Conservation (phyloP, 2,329 filamentous ascomycete species). For the Colletotrichum coccodes region DNA sequence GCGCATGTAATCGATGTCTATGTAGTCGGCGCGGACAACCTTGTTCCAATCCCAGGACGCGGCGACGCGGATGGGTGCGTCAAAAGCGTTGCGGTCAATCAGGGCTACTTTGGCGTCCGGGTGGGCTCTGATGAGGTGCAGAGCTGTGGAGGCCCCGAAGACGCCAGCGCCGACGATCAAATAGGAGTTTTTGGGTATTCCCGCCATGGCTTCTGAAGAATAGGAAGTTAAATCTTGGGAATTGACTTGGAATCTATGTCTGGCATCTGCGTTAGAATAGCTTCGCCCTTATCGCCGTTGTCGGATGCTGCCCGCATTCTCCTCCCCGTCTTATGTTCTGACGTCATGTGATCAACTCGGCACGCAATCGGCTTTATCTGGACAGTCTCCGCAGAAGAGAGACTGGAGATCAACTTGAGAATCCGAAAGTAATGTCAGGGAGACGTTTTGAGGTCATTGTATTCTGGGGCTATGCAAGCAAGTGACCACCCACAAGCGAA, state of each 20-base stretch:
- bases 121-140: slow-evolving; percentile 50
- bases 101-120: slow-evolving; percentile 36
- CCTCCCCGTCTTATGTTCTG: slow-evolving; percentile 17
- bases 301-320: slow-evolving; percentile 14
- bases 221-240: too few species aligned
- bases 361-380: slow-evolving; percentile 8
- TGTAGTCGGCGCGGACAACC: slow-evolving; percentile 49
- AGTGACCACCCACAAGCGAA: too few species aligned
- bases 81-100: slow-evolving; percentile 38
- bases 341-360: slow-evolving; percentile 19
- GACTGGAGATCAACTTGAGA: not conserved
- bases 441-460: too few species aligned
- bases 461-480: too few species aligned
- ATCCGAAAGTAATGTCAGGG: not conserved
- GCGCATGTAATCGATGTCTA: slow-evolving; percentile 41
- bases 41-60: slow-evolving; percentile 48
- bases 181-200: slow-evolving; percentile 11
- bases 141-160: slow-evolving; percentile 61
- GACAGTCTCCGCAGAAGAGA: not conserved
- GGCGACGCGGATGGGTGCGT: slow-evolving; percentile 37
- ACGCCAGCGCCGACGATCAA: slow-evolving; percentile 62
- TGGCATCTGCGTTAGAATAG: too few species aligned
- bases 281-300: not conserved
- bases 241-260: too few species aligned
- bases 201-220: not conserved